Percentiles rank a stretch among this genome's conserved stretches.
These are phyloP conservation scores for Acanthamoeba castellanii DNA, from an alignment of 208 protist species.

Conservation along the genomic window DNA sequence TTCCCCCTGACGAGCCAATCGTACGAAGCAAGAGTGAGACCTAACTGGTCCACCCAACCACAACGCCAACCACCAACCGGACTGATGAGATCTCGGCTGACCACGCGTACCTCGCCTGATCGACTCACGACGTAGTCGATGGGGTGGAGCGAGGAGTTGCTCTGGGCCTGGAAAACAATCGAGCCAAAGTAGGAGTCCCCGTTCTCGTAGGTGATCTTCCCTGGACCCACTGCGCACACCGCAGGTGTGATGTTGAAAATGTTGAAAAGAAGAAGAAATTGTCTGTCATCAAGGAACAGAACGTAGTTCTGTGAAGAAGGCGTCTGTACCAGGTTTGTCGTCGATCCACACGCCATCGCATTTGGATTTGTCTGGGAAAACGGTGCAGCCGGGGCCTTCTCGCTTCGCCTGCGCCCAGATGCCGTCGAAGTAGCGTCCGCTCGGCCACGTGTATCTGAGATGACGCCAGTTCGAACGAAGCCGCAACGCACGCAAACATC, in stretches of 20 bases:
- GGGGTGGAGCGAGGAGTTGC: not conserved
- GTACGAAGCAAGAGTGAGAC: not conserved
- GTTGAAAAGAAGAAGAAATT: not conserved
- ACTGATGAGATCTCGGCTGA: too few species aligned
- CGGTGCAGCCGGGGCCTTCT: conserved; percentile 19
- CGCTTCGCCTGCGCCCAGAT: not conserved
- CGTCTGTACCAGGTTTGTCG: not conserved
- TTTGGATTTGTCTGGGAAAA: conserved; percentile 12
- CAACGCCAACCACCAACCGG: not conserved
- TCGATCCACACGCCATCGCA: not conserved
- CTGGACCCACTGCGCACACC: not conserved
- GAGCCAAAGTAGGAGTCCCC: conserved; percentile 12
- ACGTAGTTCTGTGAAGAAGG: not conserved
- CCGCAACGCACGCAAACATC: not conserved
- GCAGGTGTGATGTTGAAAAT: not conserved
- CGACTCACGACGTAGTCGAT: conserved; percentile 3
- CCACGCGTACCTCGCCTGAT: conserved; percentile 14
- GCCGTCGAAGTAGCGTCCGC: conserved; percentile 52
- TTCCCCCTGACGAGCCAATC: not conserved
- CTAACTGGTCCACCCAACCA: not conserved
- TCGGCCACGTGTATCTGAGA: conserved; percentile 55
- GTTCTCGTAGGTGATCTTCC: conserved; percentile 25
- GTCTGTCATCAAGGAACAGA: too few species aligned
- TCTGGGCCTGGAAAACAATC: not conserved
- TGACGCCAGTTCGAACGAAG: too few species aligned